Evolutionary conservation across 441 rosid genomes (phyloP).

Genomic region (Adansonia rubrostipa): DNA sequence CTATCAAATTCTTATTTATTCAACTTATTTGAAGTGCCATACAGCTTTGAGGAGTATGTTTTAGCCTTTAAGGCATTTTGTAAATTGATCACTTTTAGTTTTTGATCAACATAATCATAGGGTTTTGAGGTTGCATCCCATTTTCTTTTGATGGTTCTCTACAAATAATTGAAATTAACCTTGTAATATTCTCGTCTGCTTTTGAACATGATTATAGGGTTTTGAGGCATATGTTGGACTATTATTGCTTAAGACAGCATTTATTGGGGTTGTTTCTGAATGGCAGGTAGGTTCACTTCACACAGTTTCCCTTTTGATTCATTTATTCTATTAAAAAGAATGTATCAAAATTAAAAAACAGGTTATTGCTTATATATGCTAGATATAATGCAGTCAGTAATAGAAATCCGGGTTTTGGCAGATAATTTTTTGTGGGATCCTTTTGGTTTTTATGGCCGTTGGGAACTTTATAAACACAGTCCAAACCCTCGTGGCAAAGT

Average conservation of each 20-base stretch:
- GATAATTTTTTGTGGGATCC: constrained; percentile 79
- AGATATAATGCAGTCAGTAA: constrained; percentile 16
- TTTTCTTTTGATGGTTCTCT: neutral
- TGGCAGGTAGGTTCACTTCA: constrained; percentile 70
- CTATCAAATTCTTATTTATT: neutral
- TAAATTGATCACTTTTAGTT: neutral
- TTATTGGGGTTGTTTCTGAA: constrained; percentile 71
- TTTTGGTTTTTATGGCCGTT: constrained; percentile 84
- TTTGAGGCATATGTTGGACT: constrained; percentile 94
- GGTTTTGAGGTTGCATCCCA: no score
- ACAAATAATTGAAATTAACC: neutral
- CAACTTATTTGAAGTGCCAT: neutral
- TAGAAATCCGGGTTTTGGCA: constrained; percentile 39
- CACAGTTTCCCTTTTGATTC: neutral
- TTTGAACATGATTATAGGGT: constrained; percentile 53
- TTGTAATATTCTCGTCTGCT: constrained; percentile 12
- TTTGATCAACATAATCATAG: neutral
- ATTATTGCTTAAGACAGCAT: constrained; percentile 79
- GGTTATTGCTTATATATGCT: neutral
- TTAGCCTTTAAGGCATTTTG: neutral
- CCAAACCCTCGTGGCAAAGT: constrained; percentile 77
- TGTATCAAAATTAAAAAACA: neutral
- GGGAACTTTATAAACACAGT: constrained; percentile 92
- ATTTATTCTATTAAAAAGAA: neutral
- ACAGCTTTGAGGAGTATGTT: neutral